Evolutionary conservation across 2,329 filamentous ascomycete genomes (phyloP).

Genomic region (Colletotrichum tofieldiae): DNA sequence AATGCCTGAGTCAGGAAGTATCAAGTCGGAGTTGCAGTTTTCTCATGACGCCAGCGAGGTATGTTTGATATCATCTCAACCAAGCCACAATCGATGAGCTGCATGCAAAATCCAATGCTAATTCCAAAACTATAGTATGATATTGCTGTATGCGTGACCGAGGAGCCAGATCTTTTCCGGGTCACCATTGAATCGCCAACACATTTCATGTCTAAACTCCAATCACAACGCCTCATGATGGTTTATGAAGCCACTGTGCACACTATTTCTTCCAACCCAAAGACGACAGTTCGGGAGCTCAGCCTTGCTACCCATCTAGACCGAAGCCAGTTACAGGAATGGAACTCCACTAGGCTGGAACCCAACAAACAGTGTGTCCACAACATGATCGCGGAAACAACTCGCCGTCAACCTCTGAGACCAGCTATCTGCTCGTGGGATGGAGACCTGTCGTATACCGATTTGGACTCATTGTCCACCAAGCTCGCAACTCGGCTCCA

Average conservation of each 20-base stretch:
- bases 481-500: constrained; percentile 41
- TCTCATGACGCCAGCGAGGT: constrained; percentile 32
- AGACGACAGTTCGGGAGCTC: neutral
- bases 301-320: constrained; percentile 22
- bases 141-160: constrained; percentile 21
- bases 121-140: constrained; percentile 8
- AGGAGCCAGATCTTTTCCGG: neutral
- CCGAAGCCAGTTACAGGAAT: constrained; percentile 5
- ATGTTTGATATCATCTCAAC: neutral
- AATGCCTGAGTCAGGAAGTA: neutral
- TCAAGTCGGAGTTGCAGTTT: constrained; percentile 5
- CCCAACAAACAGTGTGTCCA: constrained; percentile 39
- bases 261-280: no score
- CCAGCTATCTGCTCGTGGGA: constrained; percentile 46
- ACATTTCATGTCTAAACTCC: constrained; percentile 25
- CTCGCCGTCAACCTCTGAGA: neutral
- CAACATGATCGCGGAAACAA: constrained; percentile 21
- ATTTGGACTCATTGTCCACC: constrained; percentile 43
- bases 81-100: no score
- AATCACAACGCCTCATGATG: neutral
- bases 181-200: constrained; percentile 20
- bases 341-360: neutral
- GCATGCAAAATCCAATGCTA: no score
- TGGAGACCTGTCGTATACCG: constrained; percentile 44
- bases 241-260: neutral